phyloP scores from a whole-genome alignment of 257 asterid species.

The Solanum tacnaense region DNA sequence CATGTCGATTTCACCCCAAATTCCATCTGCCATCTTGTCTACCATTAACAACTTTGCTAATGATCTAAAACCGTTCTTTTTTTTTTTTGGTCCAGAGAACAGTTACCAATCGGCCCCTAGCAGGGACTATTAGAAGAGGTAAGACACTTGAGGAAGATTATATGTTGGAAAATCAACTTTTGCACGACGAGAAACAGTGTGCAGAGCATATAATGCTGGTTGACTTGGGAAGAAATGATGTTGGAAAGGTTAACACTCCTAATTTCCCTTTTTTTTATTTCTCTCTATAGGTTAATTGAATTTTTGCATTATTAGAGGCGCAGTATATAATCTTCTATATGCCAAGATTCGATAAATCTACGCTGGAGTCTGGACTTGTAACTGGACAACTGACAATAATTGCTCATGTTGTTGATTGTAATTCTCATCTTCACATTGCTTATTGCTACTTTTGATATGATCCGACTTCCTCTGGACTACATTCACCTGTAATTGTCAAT shows the following conservation, averaged over 20 bases:
- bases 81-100: constrained; percentile 38
- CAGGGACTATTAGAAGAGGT: constrained; percentile 94
- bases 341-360: background rate
- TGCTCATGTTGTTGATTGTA: background rate
- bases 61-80: background rate
- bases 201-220: constrained; percentile 99
- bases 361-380: background rate
- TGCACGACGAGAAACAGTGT: constrained; percentile 79
- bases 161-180: constrained; percentile 82
- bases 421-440: background rate
- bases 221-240: constrained; percentile 98
- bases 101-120: constrained; percentile 83
- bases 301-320: background rate
- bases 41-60: background rate
- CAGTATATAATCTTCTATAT: background rate
- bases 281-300: background rate
- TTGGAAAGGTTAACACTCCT: constrained; percentile 65
- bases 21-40: background rate
- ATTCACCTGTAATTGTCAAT: background rate
- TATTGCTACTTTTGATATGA: background rate
- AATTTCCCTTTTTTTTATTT: background rate
- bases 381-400: background rate
- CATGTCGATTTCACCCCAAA: background rate
- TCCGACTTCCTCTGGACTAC: background rate
- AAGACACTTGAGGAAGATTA: constrained; percentile 81